Evolutionary conservation across 257 asterid species (phyloP).

Genomic region (Eucommia ulmoides): DNA sequence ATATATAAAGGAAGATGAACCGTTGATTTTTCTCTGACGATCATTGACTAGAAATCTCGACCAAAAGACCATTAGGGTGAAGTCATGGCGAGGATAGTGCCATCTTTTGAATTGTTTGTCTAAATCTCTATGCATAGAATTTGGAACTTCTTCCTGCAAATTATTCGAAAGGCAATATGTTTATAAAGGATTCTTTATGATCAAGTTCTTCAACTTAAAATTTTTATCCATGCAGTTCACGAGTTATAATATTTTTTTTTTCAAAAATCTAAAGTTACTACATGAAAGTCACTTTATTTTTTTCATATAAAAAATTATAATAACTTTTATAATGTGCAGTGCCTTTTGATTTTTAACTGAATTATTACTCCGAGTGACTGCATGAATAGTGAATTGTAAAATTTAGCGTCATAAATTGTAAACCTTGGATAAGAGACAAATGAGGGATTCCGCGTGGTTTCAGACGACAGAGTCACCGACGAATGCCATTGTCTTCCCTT

Average conservation of each 20-base stretch:
- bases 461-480: constrained; percentile 67
- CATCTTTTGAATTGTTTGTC: constrained; percentile 19
- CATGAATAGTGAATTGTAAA: background rate
- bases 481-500: constrained; percentile 61
- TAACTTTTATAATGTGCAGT: background rate
- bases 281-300: background rate
- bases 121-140: constrained; percentile 8
- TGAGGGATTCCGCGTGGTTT: constrained; percentile 75
- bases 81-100: constrained; percentile 26
- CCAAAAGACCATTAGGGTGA: constrained; percentile 29
- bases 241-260: too few relatives aligned
- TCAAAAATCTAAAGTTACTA: too few relatives aligned
- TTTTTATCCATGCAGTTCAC: too few relatives aligned
- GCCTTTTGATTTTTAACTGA: background rate
- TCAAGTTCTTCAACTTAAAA: too few relatives aligned
- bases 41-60: constrained; percentile 35
- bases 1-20: constrained; percentile 30
- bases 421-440: constrained; percentile 40
- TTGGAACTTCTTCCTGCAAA: constrained; percentile 31
- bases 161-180: background rate
- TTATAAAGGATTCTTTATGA: too few relatives aligned
- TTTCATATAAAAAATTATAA: too few relatives aligned
- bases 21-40: constrained; percentile 20
- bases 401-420: background rate
- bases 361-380: background rate